Conservation (phyloP, 106 monocot genomes). For the Dioscorea zingiberensis region DNA sequence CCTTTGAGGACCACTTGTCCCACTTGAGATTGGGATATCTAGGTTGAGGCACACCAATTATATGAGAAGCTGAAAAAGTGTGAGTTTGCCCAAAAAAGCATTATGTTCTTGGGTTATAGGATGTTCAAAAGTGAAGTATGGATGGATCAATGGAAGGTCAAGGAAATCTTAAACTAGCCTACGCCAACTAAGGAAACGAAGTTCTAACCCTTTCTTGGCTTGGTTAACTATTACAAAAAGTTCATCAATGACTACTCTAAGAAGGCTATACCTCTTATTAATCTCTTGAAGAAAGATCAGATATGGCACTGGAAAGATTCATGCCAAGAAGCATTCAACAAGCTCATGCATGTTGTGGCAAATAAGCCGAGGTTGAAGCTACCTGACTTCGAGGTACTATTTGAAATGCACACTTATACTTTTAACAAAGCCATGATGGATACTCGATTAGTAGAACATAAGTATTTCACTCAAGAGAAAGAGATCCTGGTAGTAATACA, state of each 20-base stretch:
- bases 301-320: no score
- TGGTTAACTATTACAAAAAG: neutral
- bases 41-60: neutral
- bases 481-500: conserved; percentile 2
- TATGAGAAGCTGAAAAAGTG: neutral
- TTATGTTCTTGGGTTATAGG: neutral
- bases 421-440: neutral
- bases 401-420: neutral
- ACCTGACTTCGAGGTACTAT: neutral
- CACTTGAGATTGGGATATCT: neutral
- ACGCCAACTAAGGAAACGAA: neutral
- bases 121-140: neutral
- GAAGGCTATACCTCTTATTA: neutral
- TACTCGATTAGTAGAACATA: neutral
- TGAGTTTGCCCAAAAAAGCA: neutral
- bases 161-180: neutral
- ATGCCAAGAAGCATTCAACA: neutral
- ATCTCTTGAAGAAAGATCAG: no score
- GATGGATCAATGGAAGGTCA: neutral
- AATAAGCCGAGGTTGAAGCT: neutral
- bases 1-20: neutral
- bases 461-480: neutral
- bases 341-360: neutral
- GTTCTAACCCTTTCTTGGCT: neutral
- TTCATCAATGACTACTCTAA: neutral